A percentile compares a stretch with the other conserved stretches of the same genome.
Conservation (phyloP, 208 protist species). For the Herpetomonas tarakana region DNA sequence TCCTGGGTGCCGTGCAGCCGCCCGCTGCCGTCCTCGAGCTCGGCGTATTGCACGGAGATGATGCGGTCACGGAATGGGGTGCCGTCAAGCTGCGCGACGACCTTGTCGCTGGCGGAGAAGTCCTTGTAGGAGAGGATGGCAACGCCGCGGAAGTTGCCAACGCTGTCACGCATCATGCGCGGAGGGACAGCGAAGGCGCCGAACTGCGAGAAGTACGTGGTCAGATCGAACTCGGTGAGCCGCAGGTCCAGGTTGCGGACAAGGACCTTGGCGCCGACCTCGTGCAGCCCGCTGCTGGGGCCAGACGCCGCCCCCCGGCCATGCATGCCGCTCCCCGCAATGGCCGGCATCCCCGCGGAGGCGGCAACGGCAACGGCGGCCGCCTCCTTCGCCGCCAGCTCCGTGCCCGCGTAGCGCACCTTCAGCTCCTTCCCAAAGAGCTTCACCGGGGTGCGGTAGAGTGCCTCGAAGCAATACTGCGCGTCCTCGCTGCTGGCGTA, state of each 20-base stretch:
- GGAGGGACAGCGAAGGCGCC: conserved; percentile 78
- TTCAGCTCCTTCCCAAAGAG: conserved; percentile 71
- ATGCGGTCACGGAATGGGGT: conserved; percentile 58
- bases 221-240: conserved; percentile 77
- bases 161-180: conserved; percentile 72
- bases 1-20: conserved; percentile 64
- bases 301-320: conserved; percentile 15
- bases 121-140: conserved; percentile 79
- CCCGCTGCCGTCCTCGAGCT: conserved; percentile 81
- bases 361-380: conserved; percentile 14
- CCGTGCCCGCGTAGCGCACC: conserved; percentile 60
- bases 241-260: conserved; percentile 70
- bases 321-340: neutral
- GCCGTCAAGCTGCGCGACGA: conserved; percentile 74
- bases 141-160: conserved; percentile 73
- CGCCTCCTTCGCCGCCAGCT: conserved; percentile 33
- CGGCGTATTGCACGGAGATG: conserved; percentile 74
- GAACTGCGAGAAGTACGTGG: conserved; percentile 76
- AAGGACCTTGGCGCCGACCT: conserved; percentile 82
- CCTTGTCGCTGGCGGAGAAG: conserved; percentile 64
- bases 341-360: neutral
- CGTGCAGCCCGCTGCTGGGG: conserved; percentile 51
- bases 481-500: conserved; percentile 76
- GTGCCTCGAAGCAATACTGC: conserved; percentile 86
- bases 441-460: conserved; percentile 55